Percentiles rank a stretch among this genome's conserved stretches.
These are phyloP conservation scores for Paxillus rubicundulus DNA, from an alignment of 768 basidiomycete genomes.

Conservation along the genomic window DNA sequence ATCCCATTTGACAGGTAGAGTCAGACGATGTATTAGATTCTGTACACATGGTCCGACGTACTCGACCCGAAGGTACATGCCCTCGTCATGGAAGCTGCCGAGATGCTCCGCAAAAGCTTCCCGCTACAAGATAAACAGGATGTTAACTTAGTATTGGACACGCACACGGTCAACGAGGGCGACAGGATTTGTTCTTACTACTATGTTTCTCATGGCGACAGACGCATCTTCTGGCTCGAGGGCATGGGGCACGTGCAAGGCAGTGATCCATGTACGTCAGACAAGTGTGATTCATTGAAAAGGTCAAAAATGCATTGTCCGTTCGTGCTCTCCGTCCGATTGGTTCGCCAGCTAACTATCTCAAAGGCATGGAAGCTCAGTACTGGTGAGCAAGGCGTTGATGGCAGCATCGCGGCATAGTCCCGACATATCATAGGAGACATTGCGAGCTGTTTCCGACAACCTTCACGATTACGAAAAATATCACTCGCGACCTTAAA, in stretches of 20 bases:
- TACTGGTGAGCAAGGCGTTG: slow-evolving; percentile 23
- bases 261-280: slow-evolving; percentile 22
- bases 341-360: not conserved
- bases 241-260: slow-evolving; percentile 19
- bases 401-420: not conserved
- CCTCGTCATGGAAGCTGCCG: slow-evolving; percentile 13
- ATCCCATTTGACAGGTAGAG: not conserved
- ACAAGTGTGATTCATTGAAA: slow-evolving; percentile 7
- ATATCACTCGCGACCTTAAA: slow-evolving; percentile 19
- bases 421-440: slow-evolving; percentile 14
- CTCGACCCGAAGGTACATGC: slow-evolving; percentile 1
- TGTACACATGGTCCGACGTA: slow-evolving; percentile 14
- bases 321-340: slow-evolving; percentile 1
- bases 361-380: slow-evolving; percentile 25
- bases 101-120: slow-evolving; percentile 1
- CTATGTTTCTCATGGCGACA: slow-evolving; percentile 27
- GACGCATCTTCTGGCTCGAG: slow-evolving; percentile 30
- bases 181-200: slow-evolving; percentile 20
- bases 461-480: slow-evolving; percentile 17
- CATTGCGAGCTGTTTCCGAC: slow-evolving; percentile 33
- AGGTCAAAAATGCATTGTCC: slow-evolving; percentile 23
- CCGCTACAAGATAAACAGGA: slow-evolving; percentile 9
- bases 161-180: not conserved
- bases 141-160: slow-evolving; percentile 19
- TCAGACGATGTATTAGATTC: slow-evolving; percentile 2